A percentile compares a stretch with the other conserved stretches of the same genome.
Evolutionary conservation across 495 filamentous ascomycete genomes (phyloP).

Genomic region (Hypoxylon trugodes): DNA sequence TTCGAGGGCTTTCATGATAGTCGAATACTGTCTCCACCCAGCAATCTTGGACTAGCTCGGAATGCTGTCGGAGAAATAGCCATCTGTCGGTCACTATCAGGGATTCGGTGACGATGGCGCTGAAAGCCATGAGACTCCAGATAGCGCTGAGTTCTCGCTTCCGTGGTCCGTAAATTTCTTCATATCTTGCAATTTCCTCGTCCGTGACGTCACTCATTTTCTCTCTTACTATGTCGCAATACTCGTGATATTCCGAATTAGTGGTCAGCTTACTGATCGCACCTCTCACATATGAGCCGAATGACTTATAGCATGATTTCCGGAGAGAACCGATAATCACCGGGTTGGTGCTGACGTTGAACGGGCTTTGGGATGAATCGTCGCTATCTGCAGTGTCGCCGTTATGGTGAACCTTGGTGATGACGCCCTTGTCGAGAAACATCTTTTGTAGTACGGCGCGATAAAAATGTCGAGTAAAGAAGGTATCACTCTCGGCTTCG

Average conservation of each 20-base stretch:
- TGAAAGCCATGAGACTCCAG: slow-evolving; percentile 97
- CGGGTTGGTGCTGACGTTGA: slow-evolving; percentile 67
- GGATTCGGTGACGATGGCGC: slow-evolving; percentile 85
- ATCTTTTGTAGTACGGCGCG: slow-evolving; percentile 89
- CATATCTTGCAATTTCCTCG: slow-evolving; percentile 76
- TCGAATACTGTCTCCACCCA: slow-evolving; percentile 97
- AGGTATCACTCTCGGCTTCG: slow-evolving; percentile 75
- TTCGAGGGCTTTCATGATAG: slow-evolving; percentile 85
- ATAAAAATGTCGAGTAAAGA: slow-evolving; percentile 95
- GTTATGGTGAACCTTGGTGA: slow-evolving; percentile 63
- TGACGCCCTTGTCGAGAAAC: slow-evolving; percentile 81
- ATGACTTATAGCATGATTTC: slow-evolving; percentile 80
- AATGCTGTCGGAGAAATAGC: slow-evolving; percentile 84
- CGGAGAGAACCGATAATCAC: slow-evolving; percentile 86
- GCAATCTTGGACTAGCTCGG: slow-evolving; percentile 68
- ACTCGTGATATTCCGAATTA: slow-evolving; percentile 61
- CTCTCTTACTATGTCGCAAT: slow-evolving; percentile 63
- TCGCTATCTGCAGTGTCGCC: slow-evolving; percentile 46
- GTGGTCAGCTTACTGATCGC: slow-evolving; percentile 77
- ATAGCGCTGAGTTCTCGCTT: slow-evolving; percentile 85
- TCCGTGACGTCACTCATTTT: slow-evolving; percentile 72
- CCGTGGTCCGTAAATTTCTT: slow-evolving; percentile 64
- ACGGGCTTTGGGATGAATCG: slow-evolving; percentile 54
- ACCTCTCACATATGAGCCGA: slow-evolving; percentile 79
- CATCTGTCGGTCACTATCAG: slow-evolving; percentile 92